These are phyloP conservation scores for Entamoeba moshkovskii DNA, from an alignment of 208 protist species.

Conservation along the genomic window DNA sequence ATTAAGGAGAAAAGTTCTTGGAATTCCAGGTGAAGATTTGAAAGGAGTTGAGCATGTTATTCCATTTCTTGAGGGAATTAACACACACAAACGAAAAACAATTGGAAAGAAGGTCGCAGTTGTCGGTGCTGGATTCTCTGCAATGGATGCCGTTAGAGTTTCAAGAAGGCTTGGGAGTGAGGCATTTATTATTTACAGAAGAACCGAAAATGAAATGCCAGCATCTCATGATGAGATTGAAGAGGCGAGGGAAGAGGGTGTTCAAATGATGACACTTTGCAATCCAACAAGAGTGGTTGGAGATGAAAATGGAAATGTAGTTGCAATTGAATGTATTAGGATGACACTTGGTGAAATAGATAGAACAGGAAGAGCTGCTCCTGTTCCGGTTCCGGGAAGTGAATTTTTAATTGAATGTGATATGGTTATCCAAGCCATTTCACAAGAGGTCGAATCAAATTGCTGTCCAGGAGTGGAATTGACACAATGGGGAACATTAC, in stretches of 20 bases:
- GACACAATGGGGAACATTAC: background rate
- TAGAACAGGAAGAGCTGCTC: background rate
- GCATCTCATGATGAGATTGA: background rate
- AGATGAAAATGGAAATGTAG: background rate
- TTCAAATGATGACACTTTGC: background rate
- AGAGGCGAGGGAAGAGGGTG: background rate
- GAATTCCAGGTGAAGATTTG: background rate
- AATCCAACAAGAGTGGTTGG: background rate
- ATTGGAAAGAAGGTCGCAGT: background rate
- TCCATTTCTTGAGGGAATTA: background rate
- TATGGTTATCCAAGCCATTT: background rate
- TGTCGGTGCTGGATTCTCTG: background rate
- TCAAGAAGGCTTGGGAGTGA: background rate
- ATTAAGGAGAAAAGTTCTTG: background rate
- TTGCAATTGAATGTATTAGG: background rate
- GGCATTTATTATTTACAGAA: background rate
- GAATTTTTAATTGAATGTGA: background rate
- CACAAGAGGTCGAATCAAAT: background rate
- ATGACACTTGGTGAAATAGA: background rate
- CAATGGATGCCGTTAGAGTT: background rate
- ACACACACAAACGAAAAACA: background rate
- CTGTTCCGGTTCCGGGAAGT: background rate
- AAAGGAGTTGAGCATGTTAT: constrained; percentile 1
- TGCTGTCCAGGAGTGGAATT: background rate
- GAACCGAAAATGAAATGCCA: background rate